phyloP scores from a whole-genome alignment of 1,284 basidiomycete species.

The Blastosporella zonata region DNA sequence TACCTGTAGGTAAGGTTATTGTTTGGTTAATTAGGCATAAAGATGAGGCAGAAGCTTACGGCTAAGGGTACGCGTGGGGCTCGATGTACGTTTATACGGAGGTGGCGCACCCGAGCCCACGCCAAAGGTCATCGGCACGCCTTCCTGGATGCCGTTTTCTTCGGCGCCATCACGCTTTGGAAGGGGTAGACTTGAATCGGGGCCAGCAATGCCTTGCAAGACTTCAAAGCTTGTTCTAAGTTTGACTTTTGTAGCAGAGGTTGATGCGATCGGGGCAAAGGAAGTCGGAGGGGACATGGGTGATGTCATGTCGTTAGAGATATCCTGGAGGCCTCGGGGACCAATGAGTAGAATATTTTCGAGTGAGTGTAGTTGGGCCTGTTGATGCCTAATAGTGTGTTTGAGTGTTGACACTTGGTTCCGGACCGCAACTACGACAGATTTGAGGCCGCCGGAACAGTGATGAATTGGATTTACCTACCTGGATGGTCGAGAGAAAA shows the following conservation, averaged over 20 bases:
- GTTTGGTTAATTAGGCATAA: slow-evolving; percentile 16
- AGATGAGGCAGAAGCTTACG: slow-evolving; percentile 45
- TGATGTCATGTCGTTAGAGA: slow-evolving; percentile 40
- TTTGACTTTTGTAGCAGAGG: slow-evolving; percentile 43
- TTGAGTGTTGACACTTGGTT: slow-evolving; percentile 73
- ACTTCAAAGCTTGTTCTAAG: slow-evolving; percentile 70
- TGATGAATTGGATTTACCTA: slow-evolving; percentile 27
- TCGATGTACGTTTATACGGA: slow-evolving; percentile 52
- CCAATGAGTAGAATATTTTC: slow-evolving; percentile 63
- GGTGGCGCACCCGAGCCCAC: slow-evolving; percentile 36
- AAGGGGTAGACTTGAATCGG: slow-evolving; percentile 69
- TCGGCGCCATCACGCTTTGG: slow-evolving; percentile 52
- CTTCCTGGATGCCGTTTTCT: slow-evolving; percentile 63
- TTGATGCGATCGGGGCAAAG: slow-evolving; percentile 27
- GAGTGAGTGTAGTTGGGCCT: slow-evolving; percentile 63
- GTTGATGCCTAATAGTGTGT: slow-evolving; percentile 75
- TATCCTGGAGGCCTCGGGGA: slow-evolving; percentile 50
- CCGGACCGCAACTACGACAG: slow-evolving; percentile 55
- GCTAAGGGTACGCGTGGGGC: slow-evolving; percentile 75
- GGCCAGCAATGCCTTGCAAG: slow-evolving; percentile 65
- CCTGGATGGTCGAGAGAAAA: slow-evolving; percentile 56
- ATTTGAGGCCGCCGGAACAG: slow-evolving; percentile 9
- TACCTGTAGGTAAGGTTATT: slow-evolving; percentile 46
- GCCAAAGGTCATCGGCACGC: slow-evolving; percentile 60
- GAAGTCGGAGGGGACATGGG: slow-evolving; percentile 35